Evolutionary conservation across 1,284 basidiomycete species (phyloP), one percentile per base, ranked within the genome.

Genomic region (Sanghuangporus sanghuang): DNA sequence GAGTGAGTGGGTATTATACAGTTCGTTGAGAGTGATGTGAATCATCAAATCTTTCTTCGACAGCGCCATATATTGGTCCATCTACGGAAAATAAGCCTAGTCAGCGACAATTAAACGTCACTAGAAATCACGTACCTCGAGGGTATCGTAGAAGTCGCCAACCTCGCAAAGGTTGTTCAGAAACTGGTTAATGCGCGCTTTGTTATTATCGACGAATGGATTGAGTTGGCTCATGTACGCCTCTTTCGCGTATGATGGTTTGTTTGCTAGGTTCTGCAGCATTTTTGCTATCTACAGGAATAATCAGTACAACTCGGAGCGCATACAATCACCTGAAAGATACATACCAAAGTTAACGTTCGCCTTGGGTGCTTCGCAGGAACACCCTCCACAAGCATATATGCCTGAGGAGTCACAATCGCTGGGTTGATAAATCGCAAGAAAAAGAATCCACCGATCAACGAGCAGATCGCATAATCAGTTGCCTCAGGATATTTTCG

Each of bases 371-470:
- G 95, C 76, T 98, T 98, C 8, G 97, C 95, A 0, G 97, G 97
- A 21, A 96, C 91, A 54, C 92, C 93, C 72, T 98, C 96, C 46
- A 99, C 96, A 56, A 99, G 86, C 96, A 99, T 98, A 76, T 99
- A 99, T 23, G 97, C 96, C 74, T 99, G 97, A 0, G 97, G 97
- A 1, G 97, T 98, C 63, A 99, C 97, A 68, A 99, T 95, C n/a
- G 97, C 97, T 2, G 97, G 97, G 73, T 99, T 99, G 81, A 99
- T 98, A 78, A 99, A 99, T 12, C 97, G 93, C 65, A 99, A 86
- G 84, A 99, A 99, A 85, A 99, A 99, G 81, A 99, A 99, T 21
- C 96, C 96, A 61, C 97, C 97, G 70, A 99, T 99, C 63, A 99
- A 84, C 6, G 96, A 98, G 74, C 96, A 98, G 64, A 99, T 96